Base-by-base conservation (phyloP, 2,329 filamentous ascomycete species). In the Colletotrichum lini region DNA sequence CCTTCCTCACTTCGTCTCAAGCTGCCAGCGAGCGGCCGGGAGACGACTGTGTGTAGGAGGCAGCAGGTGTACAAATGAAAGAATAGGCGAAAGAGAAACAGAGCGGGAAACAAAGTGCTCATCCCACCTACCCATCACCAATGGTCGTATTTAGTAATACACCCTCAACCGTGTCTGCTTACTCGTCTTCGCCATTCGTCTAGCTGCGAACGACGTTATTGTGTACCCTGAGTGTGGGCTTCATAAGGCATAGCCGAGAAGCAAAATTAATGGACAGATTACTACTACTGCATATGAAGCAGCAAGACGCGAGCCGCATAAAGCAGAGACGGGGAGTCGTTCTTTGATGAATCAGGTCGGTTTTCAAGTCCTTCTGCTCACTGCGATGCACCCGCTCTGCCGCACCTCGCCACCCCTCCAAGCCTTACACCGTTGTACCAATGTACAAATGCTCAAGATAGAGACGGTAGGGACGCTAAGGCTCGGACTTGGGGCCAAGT, bases 401-500 rank as follows among this genome's bases (percentile, higher is more conserved):
- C 30, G 23, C 59, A 53, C 58, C n/a, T 60, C 67, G 65, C 59
- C 52, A 70, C 66, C 35, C 42, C 66, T 42, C 59, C 59, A 45
- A 49, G 23, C 26, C 42, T 15, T 56, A 35, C 21, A 47, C 30
- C 7, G 2, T 2, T 38, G 35, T 38, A 38, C 35, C 15, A 30
- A 35, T 23, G 18, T 40, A 40, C 53, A n/a, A 35, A 50, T 16
- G 4, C 38, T 23, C 47, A 52, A 52, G 10, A 40, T 23, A 15
- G 16, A 42, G 38, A 42, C 21, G 5, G 16, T 21, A 45, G 30
- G 30, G 30, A 49, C 66, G 63, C 35, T 21, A 44, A 49, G 42
- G 23, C 23, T 26, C 35, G 45, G 40, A 47, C 44, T 49, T 49
- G 49, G 26, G 35, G 49, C 47, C 42, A 26, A 61, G 16, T 67